A percentile compares a stretch with the other conserved stretches of the same genome.
These are phyloP conservation scores for Paracamarosporium sp. DNA, from an alignment of 2,329 filamentous ascomycete species.

Conservation along the genomic window DNA sequence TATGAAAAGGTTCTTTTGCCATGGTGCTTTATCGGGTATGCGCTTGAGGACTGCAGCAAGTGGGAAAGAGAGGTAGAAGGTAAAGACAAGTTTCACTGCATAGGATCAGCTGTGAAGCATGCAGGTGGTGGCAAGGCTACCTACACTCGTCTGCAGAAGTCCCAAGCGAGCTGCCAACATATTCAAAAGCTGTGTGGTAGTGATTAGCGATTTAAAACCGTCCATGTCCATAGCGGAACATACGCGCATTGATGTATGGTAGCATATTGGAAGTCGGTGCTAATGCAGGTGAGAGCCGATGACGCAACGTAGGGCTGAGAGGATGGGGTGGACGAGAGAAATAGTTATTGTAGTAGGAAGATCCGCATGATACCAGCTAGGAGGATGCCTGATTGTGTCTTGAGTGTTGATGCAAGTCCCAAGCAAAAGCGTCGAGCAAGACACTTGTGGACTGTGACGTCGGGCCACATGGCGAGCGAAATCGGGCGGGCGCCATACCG, in stretches of 20 bases:
- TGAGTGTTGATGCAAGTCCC: background rate
- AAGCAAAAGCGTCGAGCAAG: background rate
- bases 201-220: background rate
- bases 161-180: slow-evolving; percentile 63
- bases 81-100: slow-evolving; percentile 89
- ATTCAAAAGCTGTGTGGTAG: slow-evolving; percentile 63
- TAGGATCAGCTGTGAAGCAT: slow-evolving; percentile 1
- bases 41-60: slow-evolving; percentile 88
- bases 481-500: background rate
- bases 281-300: slow-evolving; percentile 16
- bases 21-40: slow-evolving; percentile 82
- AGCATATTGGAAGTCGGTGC: slow-evolving; percentile 57
- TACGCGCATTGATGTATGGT: slow-evolving; percentile 69
- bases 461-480: slow-evolving; percentile 16
- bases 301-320: slow-evolving; percentile 11
- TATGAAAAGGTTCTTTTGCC: slow-evolving; percentile 86
- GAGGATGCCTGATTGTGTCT: background rate
- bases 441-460: slow-evolving; percentile 19
- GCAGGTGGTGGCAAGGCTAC: slow-evolving; percentile 20
- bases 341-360: slow-evolving; percentile 18
- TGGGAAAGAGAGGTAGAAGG: slow-evolving; percentile 91
- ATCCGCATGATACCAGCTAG: slow-evolving; percentile 17
- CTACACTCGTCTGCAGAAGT: slow-evolving; percentile 70
- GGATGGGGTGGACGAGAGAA: slow-evolving; percentile 2
- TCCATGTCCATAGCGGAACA: slow-evolving; percentile 29